phyloP scores from a whole-genome alignment of 1,139 yeast species.

The Saccharomycopsis hybrid region DNA sequence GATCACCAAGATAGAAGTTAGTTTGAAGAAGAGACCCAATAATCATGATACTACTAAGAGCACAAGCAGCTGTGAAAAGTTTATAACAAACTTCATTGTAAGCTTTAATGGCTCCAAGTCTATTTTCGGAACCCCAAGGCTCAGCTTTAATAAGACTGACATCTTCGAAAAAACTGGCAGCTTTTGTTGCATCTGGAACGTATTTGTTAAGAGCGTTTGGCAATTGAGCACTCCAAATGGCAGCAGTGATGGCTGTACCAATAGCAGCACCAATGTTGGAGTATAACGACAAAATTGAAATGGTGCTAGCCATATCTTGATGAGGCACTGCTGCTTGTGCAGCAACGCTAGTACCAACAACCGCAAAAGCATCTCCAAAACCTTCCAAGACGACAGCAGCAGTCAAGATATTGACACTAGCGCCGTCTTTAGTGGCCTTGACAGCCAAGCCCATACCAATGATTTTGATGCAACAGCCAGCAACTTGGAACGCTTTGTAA shows the following conservation, averaged over 20 bases:
- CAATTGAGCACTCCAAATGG: constrained; percentile 41
- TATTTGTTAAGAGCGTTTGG: constrained; percentile 30
- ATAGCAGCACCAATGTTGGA: constrained; percentile 39
- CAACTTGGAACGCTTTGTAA: constrained; percentile 30
- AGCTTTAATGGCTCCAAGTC: constrained; percentile 31
- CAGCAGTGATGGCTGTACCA: constrained; percentile 41
- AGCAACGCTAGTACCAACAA: constrained; percentile 31
- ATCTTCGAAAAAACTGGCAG: constrained; percentile 24
- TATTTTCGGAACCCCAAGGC: constrained; percentile 26
- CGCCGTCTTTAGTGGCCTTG: constrained; percentile 21
- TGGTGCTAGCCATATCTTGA: constrained; percentile 40
- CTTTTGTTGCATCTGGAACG: constrained; percentile 26
- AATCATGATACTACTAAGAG: constrained; percentile 28
- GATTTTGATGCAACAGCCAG: constrained; percentile 30
- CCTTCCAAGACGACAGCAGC: constrained; percentile 28
- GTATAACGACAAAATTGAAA: constrained; percentile 38
- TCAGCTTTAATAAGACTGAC: constrained; percentile 24
- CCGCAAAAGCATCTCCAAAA: constrained; percentile 32
- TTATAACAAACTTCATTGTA: constrained; percentile 27
- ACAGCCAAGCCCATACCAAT: constrained; percentile 30
- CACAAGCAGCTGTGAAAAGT: constrained; percentile 28
- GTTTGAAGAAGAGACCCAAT: constrained; percentile 30
- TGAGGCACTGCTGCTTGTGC: constrained; percentile 38
- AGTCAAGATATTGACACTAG: constrained; percentile 20
- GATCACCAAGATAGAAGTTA: constrained; percentile 32